These are phyloP conservation scores for Colletotrichum graminicola DNA, from an alignment of 2,329 filamentous ascomycete genomes.

Conservation along the genomic window DNA sequence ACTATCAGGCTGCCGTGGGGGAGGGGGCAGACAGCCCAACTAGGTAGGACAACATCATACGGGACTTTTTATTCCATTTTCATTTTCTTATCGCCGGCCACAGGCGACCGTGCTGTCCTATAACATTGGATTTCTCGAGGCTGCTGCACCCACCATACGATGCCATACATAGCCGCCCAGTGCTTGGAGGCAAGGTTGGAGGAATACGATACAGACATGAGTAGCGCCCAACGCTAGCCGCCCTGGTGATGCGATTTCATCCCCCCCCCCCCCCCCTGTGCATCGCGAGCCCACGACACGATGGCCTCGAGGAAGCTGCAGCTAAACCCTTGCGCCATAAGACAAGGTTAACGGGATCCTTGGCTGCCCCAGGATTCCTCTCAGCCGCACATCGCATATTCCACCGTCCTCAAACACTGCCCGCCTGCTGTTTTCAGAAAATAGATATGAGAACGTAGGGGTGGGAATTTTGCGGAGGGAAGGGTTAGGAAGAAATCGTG, in stretches of 20 bases:
- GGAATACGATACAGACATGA: constrained; percentile 13
- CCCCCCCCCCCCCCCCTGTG: background rate
- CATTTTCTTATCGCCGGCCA: background rate
- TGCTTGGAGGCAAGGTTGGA: constrained; percentile 7
- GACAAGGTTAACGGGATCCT: constrained; percentile 8
- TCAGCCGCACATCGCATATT: constrained; percentile 19
- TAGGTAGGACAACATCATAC: background rate
- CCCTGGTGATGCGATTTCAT: background rate
- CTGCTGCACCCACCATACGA: background rate
- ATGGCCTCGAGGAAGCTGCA: background rate
- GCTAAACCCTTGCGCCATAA: constrained; percentile 11
- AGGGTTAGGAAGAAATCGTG: background rate
- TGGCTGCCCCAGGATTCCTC: constrained; percentile 7
- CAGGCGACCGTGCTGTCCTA: too few relatives aligned
- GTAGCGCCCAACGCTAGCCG: constrained; percentile 30
- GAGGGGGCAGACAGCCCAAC: background rate
- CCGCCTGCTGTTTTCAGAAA: constrained; percentile 28
- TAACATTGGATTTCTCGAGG: background rate
- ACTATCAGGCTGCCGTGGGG: background rate
- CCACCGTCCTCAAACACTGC: constrained; percentile 35
- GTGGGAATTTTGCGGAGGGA: constrained; percentile 10
- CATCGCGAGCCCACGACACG: background rate
- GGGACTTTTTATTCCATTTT: background rate
- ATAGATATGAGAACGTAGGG: background rate
- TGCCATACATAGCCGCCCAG: background rate